Evolutionary conservation across 2,329 filamentous ascomycete species (phyloP), one percentile per base, ranked within the genome.

Genomic region (Emydomyces testavorans): DNA sequence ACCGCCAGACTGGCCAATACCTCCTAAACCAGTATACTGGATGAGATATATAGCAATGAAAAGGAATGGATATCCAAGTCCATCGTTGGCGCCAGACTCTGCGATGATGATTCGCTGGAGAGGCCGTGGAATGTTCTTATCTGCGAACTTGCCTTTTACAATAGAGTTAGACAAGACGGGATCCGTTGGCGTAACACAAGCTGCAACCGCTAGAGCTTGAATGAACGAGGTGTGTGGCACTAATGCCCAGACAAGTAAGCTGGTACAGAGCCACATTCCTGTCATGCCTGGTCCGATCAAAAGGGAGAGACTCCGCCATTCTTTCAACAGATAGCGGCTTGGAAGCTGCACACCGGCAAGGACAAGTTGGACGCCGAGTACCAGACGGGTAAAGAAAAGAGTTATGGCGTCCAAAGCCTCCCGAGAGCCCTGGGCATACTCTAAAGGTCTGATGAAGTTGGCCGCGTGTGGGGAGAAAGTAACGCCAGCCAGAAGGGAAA

Each of bases 181-280:
- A 58, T 95, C 89, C 0, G 89, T 94, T 0, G 88, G 89, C 2
- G 89, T 92, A n/a, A 95, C 80, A 59, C 88, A 94, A 0, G 88
- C 84, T 1, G 80, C 88, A 8, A 94, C 72, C 13, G 81, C 83
- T 8, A 94, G 72, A 0, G 89, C 84, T 55, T 92, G 83, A 1
- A 94, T 71, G 54, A 92, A 85, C 24, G 71, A 71, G 13, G 90
- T 70, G 42, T 79, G 68, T 0, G 85, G 85, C 1, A 89, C 78
- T 52, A 94, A 65, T 0, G 66, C 83, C 79, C 82, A 94, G 37
- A 94, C 71, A 2, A 94, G 64, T 1, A 92, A 67, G 55, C 82
- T 85, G n/a, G 84, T 92, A 18, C 74, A 69, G 7, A 94, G 56
- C 89, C 89, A 94, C 88, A 94, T 94, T 52, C 71, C 69, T 1